Base-by-base conservation (phyloP, 305 asterid species). In the Solanum aculeatissimum region DNA sequence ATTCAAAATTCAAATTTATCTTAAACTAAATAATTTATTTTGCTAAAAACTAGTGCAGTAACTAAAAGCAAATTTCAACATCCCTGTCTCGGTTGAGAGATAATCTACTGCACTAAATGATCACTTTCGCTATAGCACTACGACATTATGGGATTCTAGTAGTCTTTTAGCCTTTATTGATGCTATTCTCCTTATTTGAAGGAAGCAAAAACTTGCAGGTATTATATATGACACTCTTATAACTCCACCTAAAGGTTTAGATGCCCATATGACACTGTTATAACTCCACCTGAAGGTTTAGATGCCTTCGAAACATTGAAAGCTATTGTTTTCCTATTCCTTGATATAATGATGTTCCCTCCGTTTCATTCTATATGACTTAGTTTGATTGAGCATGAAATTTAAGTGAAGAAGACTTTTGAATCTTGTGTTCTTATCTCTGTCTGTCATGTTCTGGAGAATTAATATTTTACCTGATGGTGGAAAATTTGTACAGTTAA, bases 401-500 rank as follows among this genome's bases (percentile, higher is more conserved):
- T 38, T 38, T 69, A 18, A 19, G 53, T 19, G n/a, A 19, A 40
- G 18, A 35, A 4, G 4, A 35, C 6, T 38, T 40, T 2, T 70
- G 78, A 19, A 19, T 70, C 11, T 8, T 70, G 18, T 70, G 29
- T 25, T 57, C 29, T n/a, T 16, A 19, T 55, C 63, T 8, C 5
- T n/a, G 0, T 19, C 32, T 78, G 42, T 32, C 83, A 38, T 53
- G 32, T 29, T 19, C 45, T 27, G 3, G 51, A 27, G 43, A 77
- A 27, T 6, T 6, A 16, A 49, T 75, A 49, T 77, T 51, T 77
- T 77, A 77, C 66, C 66, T 18, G 45, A 77, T 55, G 47, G 12
- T 53, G 66, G 49, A 19, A 5, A 78, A 53, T 55, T 88, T 60
- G 77, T 68, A 77, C 83, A 95, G 98, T 60, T 95, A 14, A 86